phyloP scores from a whole-genome alignment of 768 basidiomycete species.

The Auriscalpium orientale region DNA sequence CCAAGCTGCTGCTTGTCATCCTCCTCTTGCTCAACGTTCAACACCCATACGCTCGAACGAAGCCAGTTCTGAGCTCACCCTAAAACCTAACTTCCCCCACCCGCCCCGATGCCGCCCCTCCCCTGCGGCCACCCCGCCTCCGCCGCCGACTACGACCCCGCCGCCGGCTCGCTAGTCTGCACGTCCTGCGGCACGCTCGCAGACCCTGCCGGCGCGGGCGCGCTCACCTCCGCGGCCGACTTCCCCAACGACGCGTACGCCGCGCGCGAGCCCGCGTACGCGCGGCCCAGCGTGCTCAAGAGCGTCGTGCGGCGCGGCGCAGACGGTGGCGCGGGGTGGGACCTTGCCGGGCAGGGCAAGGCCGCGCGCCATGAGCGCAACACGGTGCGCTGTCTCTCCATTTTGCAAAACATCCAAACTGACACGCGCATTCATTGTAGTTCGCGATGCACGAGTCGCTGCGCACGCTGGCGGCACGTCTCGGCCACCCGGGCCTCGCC shows the following conservation, averaged over 20 bases:
- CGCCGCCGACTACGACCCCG: too few species aligned
- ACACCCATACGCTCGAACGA: too few species aligned
- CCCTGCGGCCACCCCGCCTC: too few species aligned
- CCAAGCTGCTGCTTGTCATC: too few species aligned
- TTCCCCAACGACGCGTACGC: slow-evolving; percentile 25
- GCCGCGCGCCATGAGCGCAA: slow-evolving; percentile 60
- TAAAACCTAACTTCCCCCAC: neutral
- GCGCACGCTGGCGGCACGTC: slow-evolving; percentile 46
- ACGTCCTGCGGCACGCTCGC: slow-evolving; percentile 63
- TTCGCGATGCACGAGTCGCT: slow-evolving; percentile 59
- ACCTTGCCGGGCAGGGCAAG: slow-evolving; percentile 57
- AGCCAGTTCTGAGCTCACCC: too few species aligned
- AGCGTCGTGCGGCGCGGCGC: slow-evolving; percentile 28
- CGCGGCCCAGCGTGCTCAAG: slow-evolving; percentile 31
- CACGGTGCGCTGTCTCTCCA: slow-evolving; percentile 35
- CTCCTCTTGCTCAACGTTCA: too few species aligned
- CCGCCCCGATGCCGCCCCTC: neutral
- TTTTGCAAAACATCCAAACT: neutral
- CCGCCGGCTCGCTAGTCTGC: slow-evolving; percentile 39
- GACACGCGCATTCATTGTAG: slow-evolving; percentile 26
- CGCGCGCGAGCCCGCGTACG: slow-evolving; percentile 23
- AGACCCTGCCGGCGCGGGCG: slow-evolving; percentile 46
- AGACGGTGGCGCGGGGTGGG: slow-evolving; percentile 40
- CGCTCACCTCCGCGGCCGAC: slow-evolving; percentile 45
- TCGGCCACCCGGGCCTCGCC: slow-evolving; percentile 52